Percentiles rank a stretch among this genome's conserved stretches.
phyloP scores from a whole-genome alignment of 257 asterid species.

The Nyctanthes arbortristis region DNA sequence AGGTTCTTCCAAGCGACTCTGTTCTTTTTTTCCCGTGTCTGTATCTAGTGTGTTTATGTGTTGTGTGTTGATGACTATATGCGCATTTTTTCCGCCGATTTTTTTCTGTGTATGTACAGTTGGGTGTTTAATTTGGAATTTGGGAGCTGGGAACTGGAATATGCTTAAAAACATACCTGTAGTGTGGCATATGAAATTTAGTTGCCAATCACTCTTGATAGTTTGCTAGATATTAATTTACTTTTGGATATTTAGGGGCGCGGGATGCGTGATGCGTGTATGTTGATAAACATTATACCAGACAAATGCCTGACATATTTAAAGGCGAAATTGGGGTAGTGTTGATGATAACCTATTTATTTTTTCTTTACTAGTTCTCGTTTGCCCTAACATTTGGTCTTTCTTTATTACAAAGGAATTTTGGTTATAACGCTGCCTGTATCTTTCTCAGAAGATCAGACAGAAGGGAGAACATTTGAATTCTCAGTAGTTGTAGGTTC shows the following conservation, averaged over 20 bases:
- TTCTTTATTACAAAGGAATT: not conserved
- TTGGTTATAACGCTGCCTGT: conserved; percentile 7
- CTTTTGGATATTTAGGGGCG: conserved; percentile 10
- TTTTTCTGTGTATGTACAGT: not conserved
- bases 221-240: conserved; percentile 1
- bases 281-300: not conserved
- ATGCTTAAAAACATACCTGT: not conserved
- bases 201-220: not conserved
- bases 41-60: not conserved
- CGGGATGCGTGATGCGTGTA: not conserved
- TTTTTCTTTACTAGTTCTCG: not conserved
- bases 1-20: conserved; percentile 35
- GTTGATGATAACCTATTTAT: not conserved
- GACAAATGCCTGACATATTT: not conserved
- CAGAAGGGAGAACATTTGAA: conserved; percentile 21
- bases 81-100: conserved; percentile 1
- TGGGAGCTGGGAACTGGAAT: conserved; percentile 13
- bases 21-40: not conserved
- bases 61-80: not conserved
- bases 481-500: conserved; percentile 27
- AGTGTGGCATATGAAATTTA: not conserved
- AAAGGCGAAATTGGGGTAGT: not conserved
- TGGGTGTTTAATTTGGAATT: conserved; percentile 9
- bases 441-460: conserved; percentile 35
- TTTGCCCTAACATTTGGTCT: not conserved